A percentile compares a stretch with the other conserved stretches of the same genome.
Conservation (phyloP, 305 asterid genomes). For the Withania somnifera region DNA sequence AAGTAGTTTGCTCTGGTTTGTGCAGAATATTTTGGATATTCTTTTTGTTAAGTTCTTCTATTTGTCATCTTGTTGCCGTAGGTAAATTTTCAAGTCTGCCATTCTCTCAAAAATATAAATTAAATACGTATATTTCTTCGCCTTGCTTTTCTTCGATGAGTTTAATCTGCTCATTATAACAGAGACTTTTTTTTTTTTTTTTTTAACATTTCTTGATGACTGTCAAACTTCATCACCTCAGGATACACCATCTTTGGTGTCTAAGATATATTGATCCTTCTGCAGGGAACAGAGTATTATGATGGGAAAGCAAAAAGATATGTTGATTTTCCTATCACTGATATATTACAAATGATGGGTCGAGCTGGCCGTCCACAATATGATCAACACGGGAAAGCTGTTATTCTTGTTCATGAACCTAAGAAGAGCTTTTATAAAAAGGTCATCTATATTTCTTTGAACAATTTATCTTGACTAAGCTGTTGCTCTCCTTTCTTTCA, state of each 20-base stretch:
- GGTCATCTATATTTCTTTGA: conserved; percentile 25
- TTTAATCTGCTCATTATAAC: not conserved
- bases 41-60: not conserved
- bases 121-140: not conserved
- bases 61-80: not conserved
- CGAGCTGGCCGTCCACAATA: conserved; percentile 99
- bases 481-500: not conserved
- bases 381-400: conserved; percentile 98
- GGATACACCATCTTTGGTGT: not conserved
- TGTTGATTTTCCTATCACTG: conserved; percentile 95
- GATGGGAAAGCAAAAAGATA: conserved; percentile 92
- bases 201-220: not conserved
- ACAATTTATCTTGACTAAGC: not conserved
- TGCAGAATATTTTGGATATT: not conserved
- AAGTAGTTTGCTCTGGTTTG: not conserved
- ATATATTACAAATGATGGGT: conserved; percentile 99
- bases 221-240: not conserved
- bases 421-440: conserved; percentile 98
- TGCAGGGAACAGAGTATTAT: conserved; percentile 93
- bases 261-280: not conserved
- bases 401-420: conserved; percentile 98
- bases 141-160: not conserved
- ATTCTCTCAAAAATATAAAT: not conserved
- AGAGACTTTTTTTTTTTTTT: not conserved
- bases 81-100: not conserved